Evolutionary conservation across 106 monocot species (phyloP).

Genomic region (Phalaenopsis aphrodite): DNA sequence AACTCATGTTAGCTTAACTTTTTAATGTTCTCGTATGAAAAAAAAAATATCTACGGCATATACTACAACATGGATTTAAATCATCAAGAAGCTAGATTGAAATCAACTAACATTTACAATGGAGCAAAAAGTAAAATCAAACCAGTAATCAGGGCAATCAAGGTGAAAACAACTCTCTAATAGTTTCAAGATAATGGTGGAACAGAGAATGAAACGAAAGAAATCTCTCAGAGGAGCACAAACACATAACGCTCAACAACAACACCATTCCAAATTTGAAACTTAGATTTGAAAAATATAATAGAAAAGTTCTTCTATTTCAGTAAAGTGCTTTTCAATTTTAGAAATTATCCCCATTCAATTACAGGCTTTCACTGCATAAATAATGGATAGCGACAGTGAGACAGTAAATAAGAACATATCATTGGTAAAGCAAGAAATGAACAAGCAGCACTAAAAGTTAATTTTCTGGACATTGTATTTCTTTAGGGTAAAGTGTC

Average conservation of each 20-base stretch:
- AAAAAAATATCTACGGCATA: background rate
- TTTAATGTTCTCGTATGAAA: background rate
- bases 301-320: background rate
- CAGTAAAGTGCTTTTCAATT: conserved; percentile 1
- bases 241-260: background rate
- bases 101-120: background rate
- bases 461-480: too few species aligned
- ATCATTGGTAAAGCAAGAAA: background rate
- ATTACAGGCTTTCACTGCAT: background rate
- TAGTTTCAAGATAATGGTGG: background rate
- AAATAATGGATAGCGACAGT: background rate
- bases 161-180: background rate
- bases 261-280: background rate
- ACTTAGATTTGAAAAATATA: background rate
- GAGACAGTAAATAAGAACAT: background rate
- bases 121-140: background rate
- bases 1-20: background rate
- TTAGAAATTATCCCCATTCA: background rate
- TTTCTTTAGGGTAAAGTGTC: too few species aligned
- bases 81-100: background rate
- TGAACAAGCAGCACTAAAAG: background rate
- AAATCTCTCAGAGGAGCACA: background rate
- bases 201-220: background rate
- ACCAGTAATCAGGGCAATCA: background rate
- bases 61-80: background rate